Conservation (phyloP, 2,329 filamentous ascomycete species). For the Epichloe sibirici region DNA sequence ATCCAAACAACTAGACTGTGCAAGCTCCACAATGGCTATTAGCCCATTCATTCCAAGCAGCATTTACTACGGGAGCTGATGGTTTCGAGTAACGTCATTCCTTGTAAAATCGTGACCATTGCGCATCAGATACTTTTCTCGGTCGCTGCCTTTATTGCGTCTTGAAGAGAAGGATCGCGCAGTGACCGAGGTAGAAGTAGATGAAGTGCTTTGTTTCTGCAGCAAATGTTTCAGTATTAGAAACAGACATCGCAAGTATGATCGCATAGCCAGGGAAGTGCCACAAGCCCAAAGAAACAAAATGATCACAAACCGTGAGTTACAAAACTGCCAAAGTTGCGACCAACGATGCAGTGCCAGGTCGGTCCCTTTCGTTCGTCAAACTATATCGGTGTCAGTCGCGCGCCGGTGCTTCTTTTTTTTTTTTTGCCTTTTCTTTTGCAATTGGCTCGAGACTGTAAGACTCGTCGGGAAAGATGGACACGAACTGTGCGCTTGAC, state of each 20-base stretch:
- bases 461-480: neutral
- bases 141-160: slow-evolving; percentile 54
- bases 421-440: too few relatives aligned
- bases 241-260: neutral
- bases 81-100: neutral
- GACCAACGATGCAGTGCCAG: slow-evolving; percentile 97
- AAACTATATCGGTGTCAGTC: slow-evolving; percentile 46
- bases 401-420: too few relatives aligned
- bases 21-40: neutral
- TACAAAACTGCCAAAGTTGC: slow-evolving; percentile 98
- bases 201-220: slow-evolving; percentile 99
- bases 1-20: neutral
- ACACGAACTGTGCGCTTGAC: slow-evolving; percentile 77
- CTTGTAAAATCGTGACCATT: neutral
- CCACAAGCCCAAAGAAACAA: neutral
- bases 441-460: neutral
- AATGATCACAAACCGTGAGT: slow-evolving; percentile 63
- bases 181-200: slow-evolving; percentile 99
- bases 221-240: neutral
- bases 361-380: slow-evolving; percentile 94
- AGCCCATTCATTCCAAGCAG: neutral
- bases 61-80: neutral
- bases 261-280: neutral
- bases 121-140: neutral
- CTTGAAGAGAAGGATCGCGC: slow-evolving; percentile 97